Base-by-base conservation (phyloP, 2,329 filamentous ascomycete species). In the Scedosporium aurantiacum region DNA sequence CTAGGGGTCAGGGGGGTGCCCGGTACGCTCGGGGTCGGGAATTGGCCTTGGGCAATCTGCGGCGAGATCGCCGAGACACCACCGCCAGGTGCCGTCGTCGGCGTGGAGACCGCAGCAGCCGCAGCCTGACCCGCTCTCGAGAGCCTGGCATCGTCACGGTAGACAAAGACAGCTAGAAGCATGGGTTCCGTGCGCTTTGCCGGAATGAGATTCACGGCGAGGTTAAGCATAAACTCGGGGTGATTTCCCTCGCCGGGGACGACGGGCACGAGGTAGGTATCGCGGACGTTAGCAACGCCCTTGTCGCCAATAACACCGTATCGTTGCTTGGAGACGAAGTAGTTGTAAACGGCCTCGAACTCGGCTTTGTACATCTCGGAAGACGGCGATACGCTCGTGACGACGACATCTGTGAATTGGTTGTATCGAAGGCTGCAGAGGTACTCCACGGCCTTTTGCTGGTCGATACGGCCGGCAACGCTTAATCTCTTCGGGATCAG, bases 251-350 rank as follows among this genome's bases (percentile, higher is more conserved):
- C 79, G 27, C 90, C 91, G 4, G 86, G 81, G 37, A 91, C 84
- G 4, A 97, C 84, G 0, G 94, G 93, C 8, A 97, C 87, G 37
- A 97, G 82, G 71, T 97, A 97, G 1, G 92, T 90, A 70, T 97
- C 93, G 63, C 91, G 87, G 57, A 97, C 88, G 63, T 91, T 87
- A 21, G 85, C 82, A 32, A 86, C 75, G 1, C 83, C 82, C 71
- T 89, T 88, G 69, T 93, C 89, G 14, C 87, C 87, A 5, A 97
- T 82, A 1, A 97, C 93, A 21, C 91, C 93, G 71, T 96, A 99
- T 40, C 91, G 83, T 65, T 89, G 83, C 69, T 93, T 90, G 58
- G 81, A 81, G 50, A 85, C 79, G 70, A 99, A 97, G 74, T 99
- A 97, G 60, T 91, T 82, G 68, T 92, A 90, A n/a, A 97, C 79